A percentile compares a stretch with the other conserved stretches of the same genome.
These are phyloP conservation scores for Hypoxylon perforatum DNA, from an alignment of 495 filamentous ascomycete species.

Conservation along the genomic window DNA sequence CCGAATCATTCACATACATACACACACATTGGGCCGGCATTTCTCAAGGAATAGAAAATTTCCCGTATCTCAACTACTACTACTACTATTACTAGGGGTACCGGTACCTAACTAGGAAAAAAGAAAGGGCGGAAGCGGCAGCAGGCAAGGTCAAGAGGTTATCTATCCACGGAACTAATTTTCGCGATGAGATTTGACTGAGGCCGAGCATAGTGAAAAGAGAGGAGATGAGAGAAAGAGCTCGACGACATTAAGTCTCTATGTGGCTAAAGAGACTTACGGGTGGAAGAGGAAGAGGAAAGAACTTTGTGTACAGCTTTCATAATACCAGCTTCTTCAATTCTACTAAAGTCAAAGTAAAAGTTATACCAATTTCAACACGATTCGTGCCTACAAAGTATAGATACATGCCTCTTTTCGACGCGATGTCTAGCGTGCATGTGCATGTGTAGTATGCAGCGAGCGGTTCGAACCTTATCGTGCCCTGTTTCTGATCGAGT, in stretches of 20 bases:
- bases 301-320: conserved; percentile 45
- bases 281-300: conserved; percentile 7
- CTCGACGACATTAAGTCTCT: conserved; percentile 25
- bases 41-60: conserved; percentile 27
- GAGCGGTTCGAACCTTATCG: conserved; percentile 25
- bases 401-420: background rate
- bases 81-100: too few relatives aligned
- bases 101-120: conserved; percentile 1
- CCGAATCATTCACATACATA: conserved; percentile 24
- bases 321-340: conserved; percentile 44
- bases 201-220: conserved; percentile 17
- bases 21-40: too few relatives aligned
- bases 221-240: background rate
- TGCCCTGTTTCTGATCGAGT: background rate
- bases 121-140: too few relatives aligned
- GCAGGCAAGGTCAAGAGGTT: background rate
- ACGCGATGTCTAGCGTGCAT: background rate
- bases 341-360: conserved; percentile 36
- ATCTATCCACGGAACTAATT: conserved; percentile 19
- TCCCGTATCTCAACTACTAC: conserved; percentile 9
- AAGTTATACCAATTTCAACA: conserved; percentile 9
- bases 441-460: background rate
- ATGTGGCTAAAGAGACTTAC: conserved; percentile 9
- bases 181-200: conserved; percentile 11
- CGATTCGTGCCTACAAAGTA: background rate